Evolutionary conservation across 1,139 yeast genomes (phyloP).

Genomic region (Sugiyamaella neomexicana): DNA sequence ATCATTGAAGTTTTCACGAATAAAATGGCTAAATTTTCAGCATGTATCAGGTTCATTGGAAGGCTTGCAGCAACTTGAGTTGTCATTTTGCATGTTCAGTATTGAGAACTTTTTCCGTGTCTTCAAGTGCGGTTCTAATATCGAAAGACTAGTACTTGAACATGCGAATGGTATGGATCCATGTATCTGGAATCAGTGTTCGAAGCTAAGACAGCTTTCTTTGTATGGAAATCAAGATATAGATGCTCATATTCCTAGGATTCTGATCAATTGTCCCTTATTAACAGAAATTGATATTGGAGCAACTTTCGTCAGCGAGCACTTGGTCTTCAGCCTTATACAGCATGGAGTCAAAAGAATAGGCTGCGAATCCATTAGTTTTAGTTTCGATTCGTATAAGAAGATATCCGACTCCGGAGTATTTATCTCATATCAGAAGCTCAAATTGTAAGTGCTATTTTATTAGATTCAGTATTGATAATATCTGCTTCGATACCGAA

Average conservation of each 20-base stretch:
- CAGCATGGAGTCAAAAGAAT: constrained; percentile 1
- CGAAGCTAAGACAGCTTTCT: background rate
- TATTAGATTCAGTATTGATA: no score
- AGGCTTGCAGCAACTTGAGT: background rate
- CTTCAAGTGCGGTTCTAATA: background rate
- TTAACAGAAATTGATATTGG: constrained; percentile 5
- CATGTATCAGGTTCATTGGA: background rate
- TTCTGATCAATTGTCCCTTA: constrained; percentile 1
- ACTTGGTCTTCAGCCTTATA: background rate
- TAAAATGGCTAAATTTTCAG: background rate
- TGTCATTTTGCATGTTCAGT: background rate
- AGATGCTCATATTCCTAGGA: background rate
- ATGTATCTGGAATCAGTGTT: background rate
- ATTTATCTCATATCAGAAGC: background rate
- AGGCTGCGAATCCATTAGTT: constrained; percentile 9
- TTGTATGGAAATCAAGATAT: background rate
- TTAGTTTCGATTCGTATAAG: constrained; percentile 1
- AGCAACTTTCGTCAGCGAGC: constrained; percentile 1
- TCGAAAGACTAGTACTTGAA: background rate
- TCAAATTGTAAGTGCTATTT: background rate
- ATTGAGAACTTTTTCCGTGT: background rate
- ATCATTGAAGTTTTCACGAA: background rate
- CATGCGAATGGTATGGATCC: background rate
- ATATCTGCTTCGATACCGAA: no score
- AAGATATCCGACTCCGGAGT: background rate